Evolutionary conservation across 345 rosid genomes (phyloP).

Genomic region (Draba incana): DNA sequence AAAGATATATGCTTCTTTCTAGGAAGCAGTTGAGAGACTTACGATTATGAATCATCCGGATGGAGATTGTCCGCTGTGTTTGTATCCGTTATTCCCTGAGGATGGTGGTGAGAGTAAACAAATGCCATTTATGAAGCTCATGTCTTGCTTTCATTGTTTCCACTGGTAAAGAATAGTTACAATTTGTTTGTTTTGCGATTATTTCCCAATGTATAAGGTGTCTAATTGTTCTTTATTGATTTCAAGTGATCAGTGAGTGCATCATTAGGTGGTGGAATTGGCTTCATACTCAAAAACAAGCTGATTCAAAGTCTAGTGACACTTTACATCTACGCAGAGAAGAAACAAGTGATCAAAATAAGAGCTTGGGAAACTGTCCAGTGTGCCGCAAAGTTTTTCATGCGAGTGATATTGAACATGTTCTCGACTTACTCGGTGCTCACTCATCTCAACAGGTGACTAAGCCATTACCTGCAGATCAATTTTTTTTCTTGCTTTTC

Average conservation of each 20-base stretch:
- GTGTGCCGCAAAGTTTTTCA: constrained; percentile 85
- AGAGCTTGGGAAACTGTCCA: constrained; percentile 73
- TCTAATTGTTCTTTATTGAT: constrained; percentile 27
- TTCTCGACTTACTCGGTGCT: constrained; percentile 66
- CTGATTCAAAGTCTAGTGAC: constrained; percentile 37
- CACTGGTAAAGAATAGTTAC: constrained; percentile 59
- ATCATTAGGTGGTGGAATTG: constrained; percentile 91
- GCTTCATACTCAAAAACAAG: constrained; percentile 60
- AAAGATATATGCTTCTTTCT: constrained; percentile 36
- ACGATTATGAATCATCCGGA: constrained; percentile 89
- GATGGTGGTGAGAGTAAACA: constrained; percentile 47
- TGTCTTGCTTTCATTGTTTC: constrained; percentile 97
- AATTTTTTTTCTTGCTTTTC: not conserved
- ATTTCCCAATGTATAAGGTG: constrained; percentile 7
- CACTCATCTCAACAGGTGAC: constrained; percentile 58
- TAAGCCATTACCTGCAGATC: constrained; percentile 25
- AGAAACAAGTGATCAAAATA: constrained; percentile 39
- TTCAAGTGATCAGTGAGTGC: constrained; percentile 67
- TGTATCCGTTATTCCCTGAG: constrained; percentile 66
- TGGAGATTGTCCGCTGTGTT: constrained; percentile 84
- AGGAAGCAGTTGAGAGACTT: constrained; percentile 90
- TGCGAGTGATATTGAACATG: constrained; percentile 74
- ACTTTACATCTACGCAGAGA: constrained; percentile 31
- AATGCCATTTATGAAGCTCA: constrained; percentile 91
- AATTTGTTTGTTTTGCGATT: not conserved